Conservation (phyloP, 2,329 filamentous ascomycete species). For the Aspergillus sp. region DNA sequence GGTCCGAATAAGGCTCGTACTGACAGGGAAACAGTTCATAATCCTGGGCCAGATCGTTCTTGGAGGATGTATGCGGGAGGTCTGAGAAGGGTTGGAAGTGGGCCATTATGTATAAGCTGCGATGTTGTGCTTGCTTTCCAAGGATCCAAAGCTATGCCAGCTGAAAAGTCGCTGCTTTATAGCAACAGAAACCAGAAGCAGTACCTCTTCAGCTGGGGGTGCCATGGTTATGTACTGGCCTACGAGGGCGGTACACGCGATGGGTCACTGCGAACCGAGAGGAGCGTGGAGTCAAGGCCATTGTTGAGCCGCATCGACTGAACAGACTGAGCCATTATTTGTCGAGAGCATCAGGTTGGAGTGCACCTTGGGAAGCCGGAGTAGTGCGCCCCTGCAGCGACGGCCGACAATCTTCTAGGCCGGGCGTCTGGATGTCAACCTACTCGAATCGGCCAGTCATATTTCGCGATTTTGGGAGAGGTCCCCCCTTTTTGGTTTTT, state of each 20-base stretch:
- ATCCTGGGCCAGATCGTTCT: slow-evolving; percentile 6
- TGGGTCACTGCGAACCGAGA: slow-evolving; percentile 1
- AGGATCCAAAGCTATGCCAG: neutral
- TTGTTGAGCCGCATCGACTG: slow-evolving; percentile 14
- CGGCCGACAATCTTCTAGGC: slow-evolving; percentile 3
- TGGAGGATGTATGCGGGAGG: neutral
- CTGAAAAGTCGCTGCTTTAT: slow-evolving; percentile 1
- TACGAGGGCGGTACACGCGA: slow-evolving; percentile 3
- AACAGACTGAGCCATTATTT: slow-evolving; percentile 3
- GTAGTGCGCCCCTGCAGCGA: slow-evolving; percentile 6
- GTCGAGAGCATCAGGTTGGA: slow-evolving; percentile 1
- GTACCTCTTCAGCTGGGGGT: slow-evolving; percentile 10
- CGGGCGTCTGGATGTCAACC: slow-evolving; percentile 2
- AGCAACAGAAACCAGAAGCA: slow-evolving; percentile 10
- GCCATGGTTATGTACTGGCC: neutral
- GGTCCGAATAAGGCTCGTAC: slow-evolving; percentile 5
- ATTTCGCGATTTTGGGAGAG: neutral
- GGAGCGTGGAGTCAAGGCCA: slow-evolving; percentile 8
- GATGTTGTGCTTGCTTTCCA: neutral
- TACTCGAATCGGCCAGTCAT: neutral
- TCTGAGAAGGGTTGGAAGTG: slow-evolving; percentile 5
- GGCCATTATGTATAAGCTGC: slow-evolving; percentile 3
- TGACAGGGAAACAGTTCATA: slow-evolving; percentile 6
- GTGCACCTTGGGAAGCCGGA: slow-evolving; percentile 6
- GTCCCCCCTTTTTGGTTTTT: neutral